Evolutionary conservation across 352 stramenopile species (phyloP), one percentile per base, ranked within the genome.

Genomic region (Lagenidium sp.): DNA sequence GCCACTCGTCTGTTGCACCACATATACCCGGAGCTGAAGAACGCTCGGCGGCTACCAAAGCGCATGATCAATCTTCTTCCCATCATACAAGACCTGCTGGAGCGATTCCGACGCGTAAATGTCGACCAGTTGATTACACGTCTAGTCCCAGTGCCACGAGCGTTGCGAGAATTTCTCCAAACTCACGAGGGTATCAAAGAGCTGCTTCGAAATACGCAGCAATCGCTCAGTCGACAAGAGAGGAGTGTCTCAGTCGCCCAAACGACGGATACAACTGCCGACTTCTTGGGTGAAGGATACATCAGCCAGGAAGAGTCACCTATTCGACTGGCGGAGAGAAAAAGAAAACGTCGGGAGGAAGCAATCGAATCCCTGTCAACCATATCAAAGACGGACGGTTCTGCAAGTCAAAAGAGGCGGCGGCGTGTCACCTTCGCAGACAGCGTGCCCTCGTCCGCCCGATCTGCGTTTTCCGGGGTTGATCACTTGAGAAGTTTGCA

Each of bases 11-110:
- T 90, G 3, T 42, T 86, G 37, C 44, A 38, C 16, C 35, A 37
- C 4, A 82, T 90, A 11, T 87, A 87, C 36, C 38, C 54, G 0
- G 37, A 64, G 0, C 10, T 18, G 22, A 35, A 28, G 22, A 44
- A 34, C 1, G 23, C 53, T 28, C 82, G 79, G 36, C 57, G 78
- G 2, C 41, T 90, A 3, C 57, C 75, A 1, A 81, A 76, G 41
- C 50, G 78, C 2, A 41, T 87, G 19, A 42, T 84, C 19, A 74
- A 80, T 34, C 47, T 87, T 18, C 65, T 87, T 24, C 74, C 78
- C 6, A 61, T 66, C 30, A 51, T 83, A 10, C 72, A 86, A 36
- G 26, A 57, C 1, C 60, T 85, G 45, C 42, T 82, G 4, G 24
- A 31, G 6, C 60, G 71, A 18, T 65, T 80, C 29, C 55, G 66